Evolutionary conservation across 2,329 filamentous ascomycete species (phyloP).

Genomic region (Verticillium nonalfalfae): DNA sequence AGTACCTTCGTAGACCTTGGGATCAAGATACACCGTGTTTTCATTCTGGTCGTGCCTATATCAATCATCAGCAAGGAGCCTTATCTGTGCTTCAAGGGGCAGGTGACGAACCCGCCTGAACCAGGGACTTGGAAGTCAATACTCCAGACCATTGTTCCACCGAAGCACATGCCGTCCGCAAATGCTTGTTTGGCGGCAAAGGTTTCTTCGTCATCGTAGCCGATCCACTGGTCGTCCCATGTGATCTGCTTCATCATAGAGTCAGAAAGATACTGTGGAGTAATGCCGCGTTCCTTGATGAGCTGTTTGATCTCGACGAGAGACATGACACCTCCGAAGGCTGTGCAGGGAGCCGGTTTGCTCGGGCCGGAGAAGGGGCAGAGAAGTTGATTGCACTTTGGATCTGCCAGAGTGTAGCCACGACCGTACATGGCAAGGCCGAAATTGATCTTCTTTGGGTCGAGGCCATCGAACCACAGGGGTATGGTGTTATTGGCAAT

Average conservation of each 20-base stretch:
- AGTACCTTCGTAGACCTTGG: background rate
- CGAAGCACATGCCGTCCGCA: conserved; percentile 20
- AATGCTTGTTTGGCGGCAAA: conserved; percentile 17
- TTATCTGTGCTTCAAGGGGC: no score
- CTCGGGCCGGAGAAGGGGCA: conserved; percentile 15
- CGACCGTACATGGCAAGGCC: conserved; percentile 41
- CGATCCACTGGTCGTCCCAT: conserved; percentile 19
- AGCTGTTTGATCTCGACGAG: conserved; percentile 54
- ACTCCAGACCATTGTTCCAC: conserved; percentile 24
- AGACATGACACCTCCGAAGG: conserved; percentile 20
- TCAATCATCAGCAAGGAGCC: no score
- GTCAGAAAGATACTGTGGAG: conserved; percentile 62
- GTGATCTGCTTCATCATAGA: conserved; percentile 18
- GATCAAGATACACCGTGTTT: background rate
- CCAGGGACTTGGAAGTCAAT: conserved; percentile 15
- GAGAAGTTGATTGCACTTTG: conserved; percentile 15
- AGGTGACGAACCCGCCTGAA: background rate
- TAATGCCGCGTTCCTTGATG: conserved; percentile 72
- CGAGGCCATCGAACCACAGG: conserved; percentile 32
- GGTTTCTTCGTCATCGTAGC: conserved; percentile 16
- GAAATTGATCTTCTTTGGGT: conserved; percentile 34
- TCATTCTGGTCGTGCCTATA: no score
- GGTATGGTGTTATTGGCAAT: conserved; percentile 27
- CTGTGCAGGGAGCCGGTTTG: conserved; percentile 20
- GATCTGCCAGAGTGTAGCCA: conserved; percentile 27